phyloP scores from a whole-genome alignment of 345 rosid genomes.

The Eucalyptus sp. region DNA sequence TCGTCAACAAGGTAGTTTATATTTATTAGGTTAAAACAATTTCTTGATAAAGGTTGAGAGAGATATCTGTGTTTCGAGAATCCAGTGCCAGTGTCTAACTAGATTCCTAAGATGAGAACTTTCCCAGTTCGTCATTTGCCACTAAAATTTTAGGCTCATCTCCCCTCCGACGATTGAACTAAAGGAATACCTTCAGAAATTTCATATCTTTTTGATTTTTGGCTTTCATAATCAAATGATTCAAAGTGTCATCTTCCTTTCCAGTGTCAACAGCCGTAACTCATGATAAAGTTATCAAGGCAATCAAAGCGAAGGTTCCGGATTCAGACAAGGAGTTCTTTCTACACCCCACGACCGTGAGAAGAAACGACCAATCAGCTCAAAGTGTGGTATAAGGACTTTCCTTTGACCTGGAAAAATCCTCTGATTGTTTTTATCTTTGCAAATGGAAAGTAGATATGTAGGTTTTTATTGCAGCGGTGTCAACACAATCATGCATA shows the following conservation, averaged over 20 bases:
- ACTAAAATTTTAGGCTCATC: neutral
- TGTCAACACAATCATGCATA: neutral
- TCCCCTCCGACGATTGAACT: neutral
- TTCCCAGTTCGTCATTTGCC: neutral
- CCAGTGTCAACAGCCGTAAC: constrained; percentile 86
- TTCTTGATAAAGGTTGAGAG: neutral
- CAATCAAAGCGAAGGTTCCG: constrained; percentile 81
- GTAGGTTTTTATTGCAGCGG: neutral
- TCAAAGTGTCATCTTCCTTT: neutral
- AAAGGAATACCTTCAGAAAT: neutral
- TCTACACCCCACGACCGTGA: constrained; percentile 86
- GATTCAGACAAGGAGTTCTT: constrained; percentile 79
- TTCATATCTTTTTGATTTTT: neutral
- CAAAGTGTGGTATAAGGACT: constrained; percentile 62
- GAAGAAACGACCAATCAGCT: constrained; percentile 84
- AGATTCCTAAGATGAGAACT: neutral
- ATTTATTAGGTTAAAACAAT: neutral
- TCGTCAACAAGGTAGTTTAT: constrained; percentile 73
- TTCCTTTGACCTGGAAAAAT: neutral
- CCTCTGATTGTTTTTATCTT: neutral
- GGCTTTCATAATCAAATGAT: neutral
- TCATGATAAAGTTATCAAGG: constrained; percentile 66
- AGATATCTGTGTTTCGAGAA: neutral
- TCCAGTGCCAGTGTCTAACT: neutral
- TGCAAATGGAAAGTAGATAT: neutral